Evolutionary conservation across 495 filamentous ascomycete genomes (phyloP).

Genomic region (Xylaria castorea): DNA sequence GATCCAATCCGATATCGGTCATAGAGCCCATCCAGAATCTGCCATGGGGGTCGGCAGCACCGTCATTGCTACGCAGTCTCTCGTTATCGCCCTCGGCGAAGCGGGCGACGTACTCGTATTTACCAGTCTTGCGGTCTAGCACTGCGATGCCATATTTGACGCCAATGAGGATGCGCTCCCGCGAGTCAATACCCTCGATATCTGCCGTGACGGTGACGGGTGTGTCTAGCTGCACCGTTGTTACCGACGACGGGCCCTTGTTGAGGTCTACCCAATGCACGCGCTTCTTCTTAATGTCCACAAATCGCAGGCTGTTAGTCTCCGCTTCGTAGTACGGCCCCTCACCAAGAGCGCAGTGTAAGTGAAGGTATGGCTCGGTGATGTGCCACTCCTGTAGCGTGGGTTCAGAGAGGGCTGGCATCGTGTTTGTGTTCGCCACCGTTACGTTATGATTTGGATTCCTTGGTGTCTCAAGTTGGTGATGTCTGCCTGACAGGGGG

Average conservation of each 20-base stretch:
- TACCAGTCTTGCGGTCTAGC: conserved; percentile 66
- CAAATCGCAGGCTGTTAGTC: conserved; percentile 78
- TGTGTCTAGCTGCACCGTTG: conserved; percentile 68
- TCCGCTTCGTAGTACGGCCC: conserved; percentile 78
- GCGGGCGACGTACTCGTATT: conserved; percentile 51
- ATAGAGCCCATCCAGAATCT: conserved; percentile 90
- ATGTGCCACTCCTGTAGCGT: conserved; percentile 52
- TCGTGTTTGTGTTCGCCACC: conserved; percentile 1
- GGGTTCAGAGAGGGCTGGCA: conserved; percentile 17
- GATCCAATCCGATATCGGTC: conserved; percentile 70
- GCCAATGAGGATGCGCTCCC: conserved; percentile 72
- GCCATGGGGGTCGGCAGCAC: conserved; percentile 78
- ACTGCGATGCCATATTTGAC: conserved; percentile 83
- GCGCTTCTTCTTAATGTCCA: conserved; percentile 84
- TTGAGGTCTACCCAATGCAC: conserved; percentile 76
- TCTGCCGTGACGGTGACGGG: conserved; percentile 83
- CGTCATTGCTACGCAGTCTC: conserved; percentile 76
- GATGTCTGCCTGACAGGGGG: background rate
- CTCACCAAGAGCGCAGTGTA: conserved; percentile 79
- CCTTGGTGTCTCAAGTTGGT: background rate
- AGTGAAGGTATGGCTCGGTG: conserved; percentile 74
- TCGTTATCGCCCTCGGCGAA: conserved; percentile 54
- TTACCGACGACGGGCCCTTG: conserved; percentile 61
- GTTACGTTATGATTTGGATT: conserved; percentile 5
- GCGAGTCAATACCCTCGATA: conserved; percentile 70